Conservation (phyloP, 768 basidiomycete species). For the Collybia mongolica region DNA sequence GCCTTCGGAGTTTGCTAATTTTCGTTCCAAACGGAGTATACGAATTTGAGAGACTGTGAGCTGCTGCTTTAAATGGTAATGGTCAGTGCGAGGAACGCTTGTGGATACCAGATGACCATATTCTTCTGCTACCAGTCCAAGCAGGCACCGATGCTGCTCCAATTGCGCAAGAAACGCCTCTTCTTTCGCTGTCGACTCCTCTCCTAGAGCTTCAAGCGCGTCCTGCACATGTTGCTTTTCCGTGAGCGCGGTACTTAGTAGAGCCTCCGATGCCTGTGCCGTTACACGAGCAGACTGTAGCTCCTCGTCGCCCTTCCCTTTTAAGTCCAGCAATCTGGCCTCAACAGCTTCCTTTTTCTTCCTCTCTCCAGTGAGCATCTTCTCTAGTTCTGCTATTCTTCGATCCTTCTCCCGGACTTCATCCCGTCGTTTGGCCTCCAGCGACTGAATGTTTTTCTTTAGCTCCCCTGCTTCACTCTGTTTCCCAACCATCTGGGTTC, state of each 20-base stretch:
- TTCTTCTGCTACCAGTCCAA: conserved; percentile 50
- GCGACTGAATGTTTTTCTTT: conserved; percentile 45
- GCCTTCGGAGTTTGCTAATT: conserved; percentile 63
- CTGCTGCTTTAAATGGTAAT: conserved; percentile 39
- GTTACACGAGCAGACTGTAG: conserved; percentile 28
- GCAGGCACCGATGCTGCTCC: conserved; percentile 43
- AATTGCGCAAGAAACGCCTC: conserved; percentile 48
- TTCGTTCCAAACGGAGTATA: conserved; percentile 59
- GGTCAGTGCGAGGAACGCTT: conserved; percentile 34
- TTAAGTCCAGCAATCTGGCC: conserved; percentile 38
- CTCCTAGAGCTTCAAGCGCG: conserved; percentile 27
- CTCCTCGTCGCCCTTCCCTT: conserved; percentile 41
- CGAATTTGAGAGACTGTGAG: conserved; percentile 38
- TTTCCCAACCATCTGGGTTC: conserved; percentile 46
- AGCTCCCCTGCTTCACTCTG: conserved; percentile 50
- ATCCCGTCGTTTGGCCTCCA: conserved; percentile 52
- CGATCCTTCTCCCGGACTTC: conserved; percentile 55
- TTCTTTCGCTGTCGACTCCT: conserved; percentile 35
- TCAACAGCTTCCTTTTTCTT: conserved; percentile 50
- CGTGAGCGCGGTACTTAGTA: conserved; percentile 32
- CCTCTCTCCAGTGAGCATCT: conserved; percentile 44
- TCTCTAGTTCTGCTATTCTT: conserved; percentile 57
- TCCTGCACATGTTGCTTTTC: conserved; percentile 33
- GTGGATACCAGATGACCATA: conserved; percentile 49
- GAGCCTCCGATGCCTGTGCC: conserved; percentile 31